Evolutionary conservation across 768 basidiomycete species (phyloP).

Genomic region (Boletus reticulatus): DNA sequence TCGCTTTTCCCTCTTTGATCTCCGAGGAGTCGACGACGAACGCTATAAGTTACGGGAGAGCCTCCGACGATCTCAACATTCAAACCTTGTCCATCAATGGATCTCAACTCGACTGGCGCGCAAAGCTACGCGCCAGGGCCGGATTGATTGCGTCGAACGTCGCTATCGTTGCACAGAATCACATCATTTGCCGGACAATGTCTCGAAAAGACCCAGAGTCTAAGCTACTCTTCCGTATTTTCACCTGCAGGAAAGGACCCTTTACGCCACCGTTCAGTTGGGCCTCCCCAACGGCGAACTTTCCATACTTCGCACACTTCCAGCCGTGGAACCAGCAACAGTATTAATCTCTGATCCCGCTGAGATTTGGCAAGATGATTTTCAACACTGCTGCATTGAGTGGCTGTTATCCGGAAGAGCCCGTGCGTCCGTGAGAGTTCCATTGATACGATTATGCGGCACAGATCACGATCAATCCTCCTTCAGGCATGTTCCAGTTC

Average conservation of each 20-base stretch:
- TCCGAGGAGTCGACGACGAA: slow-evolving; percentile 26
- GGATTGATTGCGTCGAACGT: slow-evolving; percentile 15
- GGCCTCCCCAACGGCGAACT: slow-evolving; percentile 1
- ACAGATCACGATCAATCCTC: slow-evolving; percentile 22
- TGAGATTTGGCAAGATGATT: slow-evolving; percentile 23
- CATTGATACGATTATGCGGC: slow-evolving; percentile 21
- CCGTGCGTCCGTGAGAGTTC: slow-evolving; percentile 28
- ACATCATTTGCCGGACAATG: background rate
- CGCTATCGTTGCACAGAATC: slow-evolving; percentile 4
- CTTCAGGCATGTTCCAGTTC: slow-evolving; percentile 20
- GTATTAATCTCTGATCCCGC: slow-evolving; percentile 16
- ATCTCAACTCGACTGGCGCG: slow-evolving; percentile 3
- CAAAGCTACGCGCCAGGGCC: slow-evolving; percentile 9
- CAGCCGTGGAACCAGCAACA: slow-evolving; percentile 19
- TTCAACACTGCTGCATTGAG: slow-evolving; percentile 19
- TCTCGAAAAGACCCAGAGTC: background rate
- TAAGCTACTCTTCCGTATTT: background rate
- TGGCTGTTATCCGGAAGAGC: slow-evolving; percentile 18
- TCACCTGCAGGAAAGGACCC: background rate
- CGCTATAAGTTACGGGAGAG: slow-evolving; percentile 7
- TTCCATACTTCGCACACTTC: slow-evolving; percentile 5
- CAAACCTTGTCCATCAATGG: slow-evolving; percentile 1
- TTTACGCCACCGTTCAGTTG: slow-evolving; percentile 1
- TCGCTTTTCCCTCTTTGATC: slow-evolving; percentile 13
- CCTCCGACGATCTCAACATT: slow-evolving; percentile 12